Evolutionary conservation across 2,329 filamentous ascomycete species (phyloP), one percentile per base, ranked within the genome.

Genomic region (Nigrograna mackinnonii): DNA sequence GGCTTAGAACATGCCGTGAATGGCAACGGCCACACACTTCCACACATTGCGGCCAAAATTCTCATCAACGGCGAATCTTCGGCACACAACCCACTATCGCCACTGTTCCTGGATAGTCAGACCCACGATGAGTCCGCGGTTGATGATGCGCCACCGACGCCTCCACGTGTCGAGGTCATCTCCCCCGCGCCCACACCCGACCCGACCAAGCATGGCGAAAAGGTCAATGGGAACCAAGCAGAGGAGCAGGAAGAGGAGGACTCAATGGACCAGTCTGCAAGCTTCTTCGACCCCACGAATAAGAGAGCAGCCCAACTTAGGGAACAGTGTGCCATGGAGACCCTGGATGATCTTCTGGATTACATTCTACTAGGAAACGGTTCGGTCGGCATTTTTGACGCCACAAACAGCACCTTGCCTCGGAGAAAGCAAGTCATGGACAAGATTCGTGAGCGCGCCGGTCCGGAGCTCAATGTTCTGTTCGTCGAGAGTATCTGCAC

Each of bases 401-500:
- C 94, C 6, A 99, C 94, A 6, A 99, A 99, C 73, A 96, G 91
- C 73, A 99, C 94, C 0, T 79, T 95, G 37, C 82, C 89, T 50
- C 86, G 94, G 26, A 83, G 94, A 37, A 85, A 92, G 68, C 79
- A 87, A 19, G 81, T 99, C 41, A 90, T 95, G 58, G 82, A 92
- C 47, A 87, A 84, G 54, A 89, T 97, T 60, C 87, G 89, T 57
- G 75, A 84, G 39, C 82, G 89, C 39, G 92, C 95, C 55, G 91
- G 92, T 2, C 87, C 89, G 46, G 82, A 85, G 52, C 78, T 99
- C 17, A 92, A 92, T 22, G 90, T 99, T 14, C 76, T 99, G 9
- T 99, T 97, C 67, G 86, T 99, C 20, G 94, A 99, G 73, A 96
- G 90, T 59, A 87, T 95, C 39, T 99, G 94, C 68, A 79, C 90